A percentile compares a stretch with the other conserved stretches of the same genome.
Conservation (phyloP, 2,329 filamentous ascomycete species). For the Torrubiellomyces zombiae region DNA sequence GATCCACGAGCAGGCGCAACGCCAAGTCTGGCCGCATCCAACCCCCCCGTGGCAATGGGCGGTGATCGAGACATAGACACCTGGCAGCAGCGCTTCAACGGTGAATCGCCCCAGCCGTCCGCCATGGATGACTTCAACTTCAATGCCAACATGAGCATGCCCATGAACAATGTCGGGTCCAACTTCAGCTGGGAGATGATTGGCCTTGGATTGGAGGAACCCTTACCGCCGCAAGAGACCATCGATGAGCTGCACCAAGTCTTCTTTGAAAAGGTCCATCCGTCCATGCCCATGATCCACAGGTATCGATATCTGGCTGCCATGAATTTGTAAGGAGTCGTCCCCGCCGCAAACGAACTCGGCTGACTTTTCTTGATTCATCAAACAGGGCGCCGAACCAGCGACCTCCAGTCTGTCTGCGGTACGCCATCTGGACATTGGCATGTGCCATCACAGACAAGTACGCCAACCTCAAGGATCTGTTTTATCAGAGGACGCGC, state of each 20-base stretch:
- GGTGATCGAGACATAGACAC: constrained; percentile 30
- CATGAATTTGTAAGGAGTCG: constrained; percentile 68
- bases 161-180: constrained; percentile 31
- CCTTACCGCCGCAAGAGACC: constrained; percentile 39
- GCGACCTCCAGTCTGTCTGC: constrained; percentile 70
- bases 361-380: background rate
- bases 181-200: constrained; percentile 69
- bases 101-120: constrained; percentile 32
- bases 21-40: constrained; percentile 18
- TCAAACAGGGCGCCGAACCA: constrained; percentile 51
- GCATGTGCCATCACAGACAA: constrained; percentile 77
- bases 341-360: too few relatives aligned
- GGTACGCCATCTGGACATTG: constrained; percentile 92
- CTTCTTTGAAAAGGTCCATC: constrained; percentile 83
- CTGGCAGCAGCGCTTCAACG: constrained; percentile 37
- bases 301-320: constrained; percentile 72
- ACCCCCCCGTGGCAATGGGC: constrained; percentile 28
- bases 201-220: constrained; percentile 41
- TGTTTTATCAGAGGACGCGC: constrained; percentile 78
- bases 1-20: constrained; percentile 13
- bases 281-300: constrained; percentile 77
- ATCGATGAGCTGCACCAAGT: constrained; percentile 79
- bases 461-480: constrained; percentile 60
- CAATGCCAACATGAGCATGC: constrained; percentile 29
- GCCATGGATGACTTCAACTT: constrained; percentile 43